Percentiles rank a stretch among this genome's conserved stretches.
phyloP scores from a whole-genome alignment of 2,329 filamentous ascomycete genomes.

The Trichocomaceae sp. region DNA sequence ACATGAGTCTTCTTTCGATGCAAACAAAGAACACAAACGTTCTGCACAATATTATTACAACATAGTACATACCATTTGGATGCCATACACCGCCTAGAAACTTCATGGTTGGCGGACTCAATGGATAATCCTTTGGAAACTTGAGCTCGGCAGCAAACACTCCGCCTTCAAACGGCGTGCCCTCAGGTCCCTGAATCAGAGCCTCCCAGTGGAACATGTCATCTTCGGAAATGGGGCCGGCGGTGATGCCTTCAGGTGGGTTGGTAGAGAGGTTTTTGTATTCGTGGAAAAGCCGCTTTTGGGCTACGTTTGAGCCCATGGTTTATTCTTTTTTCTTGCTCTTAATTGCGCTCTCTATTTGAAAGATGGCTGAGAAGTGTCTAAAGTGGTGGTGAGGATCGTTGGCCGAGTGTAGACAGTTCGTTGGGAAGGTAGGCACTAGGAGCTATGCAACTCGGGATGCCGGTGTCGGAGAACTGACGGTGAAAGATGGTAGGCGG shows the following conservation, averaged over 20 bases:
- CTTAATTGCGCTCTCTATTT: not conserved
- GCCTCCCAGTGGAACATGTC: constrained; percentile 96
- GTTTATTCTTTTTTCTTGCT: not conserved
- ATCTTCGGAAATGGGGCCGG: constrained; percentile 86
- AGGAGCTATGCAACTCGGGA: not conserved
- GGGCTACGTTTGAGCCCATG: constrained; percentile 50
- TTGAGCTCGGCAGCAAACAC: constrained; percentile 91
- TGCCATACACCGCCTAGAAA: constrained; percentile 87
- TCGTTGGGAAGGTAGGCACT: not conserved
- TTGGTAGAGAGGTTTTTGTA: constrained; percentile 91
- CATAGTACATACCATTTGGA: constrained; percentile 72
- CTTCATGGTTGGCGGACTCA: constrained; percentile 91
- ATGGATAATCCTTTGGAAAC: constrained; percentile 95
- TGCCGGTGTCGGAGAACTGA: not conserved
- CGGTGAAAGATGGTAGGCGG: not conserved
- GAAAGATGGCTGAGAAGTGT: not conserved
- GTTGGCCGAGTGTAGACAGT: not conserved
- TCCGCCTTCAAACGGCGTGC: constrained; percentile 91
- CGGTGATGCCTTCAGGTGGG: constrained; percentile 95
- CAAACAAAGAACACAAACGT: not conserved
- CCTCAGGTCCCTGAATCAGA: constrained; percentile 89
- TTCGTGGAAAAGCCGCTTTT: constrained; percentile 84
- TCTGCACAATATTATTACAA: no score
- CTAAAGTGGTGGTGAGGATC: not conserved
- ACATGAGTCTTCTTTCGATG: not conserved